These are phyloP conservation scores for Cichorium intybus DNA, from an alignment of 140 eudicot genomes.

Conservation along the genomic window DNA sequence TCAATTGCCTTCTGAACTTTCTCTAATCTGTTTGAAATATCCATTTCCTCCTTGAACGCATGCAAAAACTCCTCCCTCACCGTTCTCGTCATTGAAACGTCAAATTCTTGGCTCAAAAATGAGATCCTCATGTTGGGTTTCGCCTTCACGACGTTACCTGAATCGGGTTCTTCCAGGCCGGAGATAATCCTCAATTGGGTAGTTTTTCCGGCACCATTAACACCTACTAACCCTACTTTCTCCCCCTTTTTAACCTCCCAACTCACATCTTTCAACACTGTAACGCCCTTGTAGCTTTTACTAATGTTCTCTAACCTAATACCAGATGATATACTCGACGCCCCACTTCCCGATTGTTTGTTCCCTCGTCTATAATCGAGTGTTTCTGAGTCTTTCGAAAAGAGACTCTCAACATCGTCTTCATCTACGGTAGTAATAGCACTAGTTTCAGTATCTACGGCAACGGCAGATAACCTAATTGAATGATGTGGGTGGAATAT, in stretches of 20 bases:
- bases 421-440: slow-evolving; percentile 13
- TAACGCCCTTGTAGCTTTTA: slow-evolving; percentile 79
- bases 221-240: slow-evolving; percentile 93
- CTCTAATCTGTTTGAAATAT: slow-evolving; percentile 66
- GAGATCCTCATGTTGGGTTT: slow-evolving; percentile 81
- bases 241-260: slow-evolving; percentile 99
- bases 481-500: slow-evolving; percentile 11
- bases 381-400: slow-evolving; percentile 38
- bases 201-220: slow-evolving; percentile 97
- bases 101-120: slow-evolving; percentile 92
- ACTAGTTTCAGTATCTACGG: slow-evolving; percentile 42
- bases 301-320: slow-evolving; percentile 82
- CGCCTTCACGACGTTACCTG: slow-evolving; percentile 89
- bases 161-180: slow-evolving; percentile 84
- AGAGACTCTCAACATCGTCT: slow-evolving; percentile 65
- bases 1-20: slow-evolving; percentile 96
- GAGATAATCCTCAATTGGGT: slow-evolving; percentile 92
- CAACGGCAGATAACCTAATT: slow-evolving; percentile 49
- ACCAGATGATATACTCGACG: slow-evolving; percentile 87
- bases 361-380: slow-evolving; percentile 38
- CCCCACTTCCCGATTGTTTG: slow-evolving; percentile 48
- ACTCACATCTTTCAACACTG: slow-evolving; percentile 72
- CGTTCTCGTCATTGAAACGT: slow-evolving; percentile 74
- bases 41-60: slow-evolving; percentile 95
- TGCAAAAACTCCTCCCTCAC: slow-evolving; percentile 90